Base-by-base conservation (phyloP, 371 early-diverging fungal genomes). In the Dinochytrium kinnereticum region DNA sequence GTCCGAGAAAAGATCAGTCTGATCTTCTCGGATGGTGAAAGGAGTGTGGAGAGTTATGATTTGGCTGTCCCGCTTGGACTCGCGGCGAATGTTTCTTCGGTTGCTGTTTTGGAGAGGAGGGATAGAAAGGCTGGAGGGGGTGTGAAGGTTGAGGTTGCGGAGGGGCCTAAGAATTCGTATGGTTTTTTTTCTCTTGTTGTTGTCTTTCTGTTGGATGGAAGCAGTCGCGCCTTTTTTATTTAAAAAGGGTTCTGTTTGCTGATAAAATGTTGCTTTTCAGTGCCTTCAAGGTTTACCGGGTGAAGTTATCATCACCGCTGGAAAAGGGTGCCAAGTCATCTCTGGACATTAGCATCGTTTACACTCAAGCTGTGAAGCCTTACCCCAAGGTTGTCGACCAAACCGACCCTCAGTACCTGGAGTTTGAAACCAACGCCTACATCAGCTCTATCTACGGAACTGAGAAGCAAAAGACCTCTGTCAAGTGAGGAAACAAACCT, bases 381-480 rank as follows among this genome's bases (percentile, higher is more conserved):
- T 84, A 85, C 66, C 97, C 97, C 1, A 77, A 81, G 28, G 87
- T 88, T 33, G 85, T 95, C 37, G 84, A 82, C 49, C 95, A 95
- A 82, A 79, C 82, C 3, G 91, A 88, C 33, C 86, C 87, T 71
- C 95, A 95, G 77, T 74, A 78, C 64, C 83, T 94, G 49, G 71
- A 83, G 53, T 93, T 87, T 79, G 69, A 71, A 3, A 90, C 90
- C 74, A 89, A 90, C 73, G 83, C 87, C 7, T 90, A 90, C 75
- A 79, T 91, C 33, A 75, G 79, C 59, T 88, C 91, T 19, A 88
- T 90, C 26, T 96, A 98, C 81, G 15, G 24, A 26, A 85, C 91
- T 3, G 76, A 86, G 50, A 91, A 93, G 81, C 89, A 91, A 71
- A 95, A 95, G 82, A 93, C 94, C 2, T 89, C 89, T 21, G 86